A percentile compares a stretch with the other conserved stretches of the same genome.
These are phyloP conservation scores for Neospora caninum DNA, from an alignment of 169 alveolate genomes.

Conservation along the genomic window DNA sequence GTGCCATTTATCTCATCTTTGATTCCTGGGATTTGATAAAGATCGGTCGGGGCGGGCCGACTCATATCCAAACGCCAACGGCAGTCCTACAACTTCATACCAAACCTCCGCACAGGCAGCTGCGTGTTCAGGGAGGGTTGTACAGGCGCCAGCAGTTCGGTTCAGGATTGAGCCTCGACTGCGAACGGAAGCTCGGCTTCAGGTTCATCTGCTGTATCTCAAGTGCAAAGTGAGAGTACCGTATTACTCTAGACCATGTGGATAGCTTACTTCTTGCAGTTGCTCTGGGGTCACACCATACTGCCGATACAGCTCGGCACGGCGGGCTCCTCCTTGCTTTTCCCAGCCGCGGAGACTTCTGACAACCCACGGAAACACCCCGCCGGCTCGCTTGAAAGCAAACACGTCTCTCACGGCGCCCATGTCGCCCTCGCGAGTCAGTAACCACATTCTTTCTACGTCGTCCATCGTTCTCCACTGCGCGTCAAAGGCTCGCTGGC, in stretches of 20 bases:
- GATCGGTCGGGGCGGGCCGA: no score
- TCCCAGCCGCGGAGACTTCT: constrained; percentile 23
- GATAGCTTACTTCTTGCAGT: constrained; percentile 21
- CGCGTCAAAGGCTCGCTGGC: background rate
- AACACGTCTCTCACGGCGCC: background rate
- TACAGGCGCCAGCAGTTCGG: no score
- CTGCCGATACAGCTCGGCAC: background rate
- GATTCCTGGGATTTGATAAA: no score
- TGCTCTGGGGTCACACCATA: background rate
- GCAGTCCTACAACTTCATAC: no score
- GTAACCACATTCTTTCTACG: constrained; percentile 8
- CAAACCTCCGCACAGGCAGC: no score
- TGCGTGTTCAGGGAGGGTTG: no score
- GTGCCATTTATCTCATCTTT: background rate
- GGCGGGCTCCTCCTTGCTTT: background rate
- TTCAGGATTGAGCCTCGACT: no score
- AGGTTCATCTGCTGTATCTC: no score
- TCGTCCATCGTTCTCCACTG: constrained; percentile 4
- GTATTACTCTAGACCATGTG: no score
- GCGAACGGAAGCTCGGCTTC: no score
- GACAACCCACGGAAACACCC: constrained; percentile 1
- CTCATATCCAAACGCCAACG: no score
- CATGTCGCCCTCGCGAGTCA: constrained; percentile 26
- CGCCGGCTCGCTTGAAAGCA: background rate
- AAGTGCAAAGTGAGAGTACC: no score